Evolutionary conservation across 1,139 yeast species (phyloP).

Genomic region (Suhomyces wounanorum): DNA sequence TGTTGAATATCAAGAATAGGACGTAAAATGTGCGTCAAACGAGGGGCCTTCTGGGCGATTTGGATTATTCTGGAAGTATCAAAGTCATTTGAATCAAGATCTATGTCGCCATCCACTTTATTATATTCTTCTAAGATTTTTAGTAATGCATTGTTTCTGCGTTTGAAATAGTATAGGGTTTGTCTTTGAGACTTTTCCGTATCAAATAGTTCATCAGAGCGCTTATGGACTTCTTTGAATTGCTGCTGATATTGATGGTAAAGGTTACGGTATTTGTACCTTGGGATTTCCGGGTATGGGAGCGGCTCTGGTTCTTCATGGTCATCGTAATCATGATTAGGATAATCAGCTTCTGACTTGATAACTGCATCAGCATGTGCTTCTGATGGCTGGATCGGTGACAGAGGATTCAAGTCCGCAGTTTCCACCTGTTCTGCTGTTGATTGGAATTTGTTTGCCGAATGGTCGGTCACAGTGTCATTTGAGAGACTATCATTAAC

Average conservation of each 20-base stretch:
- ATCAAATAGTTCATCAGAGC: slow-evolving; percentile 31
- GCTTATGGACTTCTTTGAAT: slow-evolving; percentile 26
- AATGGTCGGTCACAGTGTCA: neutral
- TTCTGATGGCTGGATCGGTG: neutral
- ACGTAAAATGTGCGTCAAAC: slow-evolving; percentile 7
- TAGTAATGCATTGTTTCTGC: slow-evolving; percentile 43
- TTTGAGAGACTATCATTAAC: neutral
- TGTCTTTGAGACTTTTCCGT: slow-evolving; percentile 39
- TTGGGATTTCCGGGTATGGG: slow-evolving; percentile 6
- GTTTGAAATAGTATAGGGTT: slow-evolving; percentile 35
- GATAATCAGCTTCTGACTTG: neutral
- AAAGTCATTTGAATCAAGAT: neutral
- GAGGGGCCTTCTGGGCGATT: slow-evolving; percentile 10
- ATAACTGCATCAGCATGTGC: neutral
- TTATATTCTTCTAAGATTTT: slow-evolving; percentile 31
- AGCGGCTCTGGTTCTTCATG: slow-evolving; percentile 1
- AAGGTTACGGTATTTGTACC: slow-evolving; percentile 24
- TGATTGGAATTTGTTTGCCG: neutral
- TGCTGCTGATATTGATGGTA: slow-evolving; percentile 31
- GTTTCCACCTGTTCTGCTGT: neutral
- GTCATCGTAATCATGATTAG: neutral
- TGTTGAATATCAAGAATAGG: slow-evolving; percentile 9
- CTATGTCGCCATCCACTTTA: slow-evolving; percentile 3
- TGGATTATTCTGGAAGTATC: neutral
- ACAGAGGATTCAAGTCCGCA: neutral